Percentiles rank a stretch among this genome's conserved stretches.
phyloP scores from a whole-genome alignment of 345 rosid species.

The Citropsis articulata region DNA sequence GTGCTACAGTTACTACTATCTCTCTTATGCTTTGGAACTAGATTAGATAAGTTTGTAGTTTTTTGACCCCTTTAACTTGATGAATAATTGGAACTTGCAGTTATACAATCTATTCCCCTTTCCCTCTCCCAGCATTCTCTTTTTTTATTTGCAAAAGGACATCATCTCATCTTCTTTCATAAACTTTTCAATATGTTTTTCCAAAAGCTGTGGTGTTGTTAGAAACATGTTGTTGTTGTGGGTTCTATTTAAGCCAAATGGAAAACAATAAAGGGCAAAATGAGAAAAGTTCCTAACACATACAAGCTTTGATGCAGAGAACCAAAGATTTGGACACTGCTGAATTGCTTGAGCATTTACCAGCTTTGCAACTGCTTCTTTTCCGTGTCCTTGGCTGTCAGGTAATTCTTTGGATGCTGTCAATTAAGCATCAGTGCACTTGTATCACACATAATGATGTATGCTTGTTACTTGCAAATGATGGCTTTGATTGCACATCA shows the following conservation, averaged over 20 bases:
- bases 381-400: constrained; percentile 89
- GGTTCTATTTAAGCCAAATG: background rate
- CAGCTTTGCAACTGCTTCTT: constrained; percentile 89
- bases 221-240: background rate
- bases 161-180: background rate
- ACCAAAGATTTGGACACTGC: constrained; percentile 88
- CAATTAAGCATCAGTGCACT: background rate
- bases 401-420: constrained; percentile 39
- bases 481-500: background rate
- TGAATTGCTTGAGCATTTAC: constrained; percentile 87
- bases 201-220: background rate
- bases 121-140: background rate
- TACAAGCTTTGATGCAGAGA: constrained; percentile 45
- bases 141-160: background rate
- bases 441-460: background rate
- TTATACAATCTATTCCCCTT: background rate
- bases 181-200: background rate
- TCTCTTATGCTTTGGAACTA: background rate
- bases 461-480: constrained; percentile 1
- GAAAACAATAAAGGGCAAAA: background rate
- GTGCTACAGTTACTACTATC: background rate
- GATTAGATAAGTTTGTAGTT: background rate
- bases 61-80: no score
- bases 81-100: background rate
- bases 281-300: background rate